A percentile compares a stretch with the other conserved stretches of the same genome.
These are phyloP conservation scores for Lentinus tigrinus DNA, from an alignment of 768 basidiomycete species.

Conservation along the genomic window DNA sequence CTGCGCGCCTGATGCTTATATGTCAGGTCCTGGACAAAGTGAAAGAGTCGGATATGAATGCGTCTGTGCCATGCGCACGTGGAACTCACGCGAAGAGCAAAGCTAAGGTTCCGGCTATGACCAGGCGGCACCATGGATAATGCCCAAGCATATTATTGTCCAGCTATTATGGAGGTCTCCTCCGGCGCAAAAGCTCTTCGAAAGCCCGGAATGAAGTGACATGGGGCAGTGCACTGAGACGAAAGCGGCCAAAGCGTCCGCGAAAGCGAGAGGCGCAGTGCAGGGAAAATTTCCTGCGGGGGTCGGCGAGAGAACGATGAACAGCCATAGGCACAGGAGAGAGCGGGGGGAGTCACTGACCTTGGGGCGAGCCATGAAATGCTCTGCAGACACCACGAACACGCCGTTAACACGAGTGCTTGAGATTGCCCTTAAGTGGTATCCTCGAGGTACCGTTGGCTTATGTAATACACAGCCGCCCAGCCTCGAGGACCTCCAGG, in stretches of 20 bases:
- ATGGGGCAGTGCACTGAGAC: conserved; percentile 6
- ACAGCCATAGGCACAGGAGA: conserved; percentile 25
- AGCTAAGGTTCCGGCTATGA: conserved; percentile 14
- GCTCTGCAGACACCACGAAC: conserved; percentile 28
- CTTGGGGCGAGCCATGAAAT: conserved; percentile 23
- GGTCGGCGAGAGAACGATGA: conserved; percentile 11
- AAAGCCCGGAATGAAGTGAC: conserved; percentile 3
- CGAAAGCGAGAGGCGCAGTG: not conserved
- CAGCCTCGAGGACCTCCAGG: not conserved
- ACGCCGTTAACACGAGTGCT: conserved; percentile 28
- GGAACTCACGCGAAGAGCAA: conserved; percentile 24
- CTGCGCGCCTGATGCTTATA: conserved; percentile 21
- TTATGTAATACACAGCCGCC: conserved; percentile 11
- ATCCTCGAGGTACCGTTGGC: not conserved
- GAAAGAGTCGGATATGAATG: conserved; percentile 22
- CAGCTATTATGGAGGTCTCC: conserved; percentile 1
- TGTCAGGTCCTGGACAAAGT: conserved; percentile 20
- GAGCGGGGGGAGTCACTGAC: conserved; percentile 21
- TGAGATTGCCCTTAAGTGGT: conserved; percentile 4
- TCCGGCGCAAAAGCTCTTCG: conserved; percentile 8
- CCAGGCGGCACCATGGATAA: not conserved
- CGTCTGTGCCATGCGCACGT: conserved; percentile 18
- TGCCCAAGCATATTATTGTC: conserved; percentile 15
- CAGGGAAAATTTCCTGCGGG: conserved; percentile 12
- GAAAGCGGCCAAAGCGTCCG: not conserved